These are phyloP conservation scores for Nemania diffusa DNA, from an alignment of 2,329 filamentous ascomycete species.

Conservation along the genomic window DNA sequence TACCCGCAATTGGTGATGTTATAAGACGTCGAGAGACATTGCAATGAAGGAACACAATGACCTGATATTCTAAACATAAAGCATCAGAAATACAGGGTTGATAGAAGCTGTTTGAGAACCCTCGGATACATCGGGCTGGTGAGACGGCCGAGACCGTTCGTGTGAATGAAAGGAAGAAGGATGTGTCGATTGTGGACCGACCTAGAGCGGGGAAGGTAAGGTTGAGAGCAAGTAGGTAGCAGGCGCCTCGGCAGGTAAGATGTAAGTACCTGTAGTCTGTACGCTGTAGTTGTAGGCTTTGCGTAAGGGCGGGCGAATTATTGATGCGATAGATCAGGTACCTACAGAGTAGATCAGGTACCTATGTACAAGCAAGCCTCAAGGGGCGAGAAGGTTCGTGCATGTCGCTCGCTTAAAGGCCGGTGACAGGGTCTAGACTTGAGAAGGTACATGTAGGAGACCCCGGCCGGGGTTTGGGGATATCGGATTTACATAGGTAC, in stretches of 20 bases:
- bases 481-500: conserved; percentile 14
- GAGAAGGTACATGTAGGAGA: neutral
- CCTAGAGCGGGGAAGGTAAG: neutral
- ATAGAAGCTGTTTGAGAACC: neutral
- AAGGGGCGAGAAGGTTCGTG: neutral
- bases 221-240: too few relatives aligned
- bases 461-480: conserved; percentile 16
- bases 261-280: too few relatives aligned
- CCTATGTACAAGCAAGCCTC: neutral
- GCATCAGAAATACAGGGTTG: neutral
- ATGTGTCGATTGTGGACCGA: conserved; percentile 11
- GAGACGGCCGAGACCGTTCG: conserved; percentile 25
- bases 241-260: too few relatives aligned
- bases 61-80: neutral
- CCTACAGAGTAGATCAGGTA: neutral
- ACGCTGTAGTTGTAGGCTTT: neutral
- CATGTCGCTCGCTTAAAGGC: neutral
- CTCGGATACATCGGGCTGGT: conserved; percentile 20
- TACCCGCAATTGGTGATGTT: neutral
- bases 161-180: neutral
- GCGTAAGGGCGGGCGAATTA: neutral
- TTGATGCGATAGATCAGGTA: neutral
- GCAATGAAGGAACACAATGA: neutral
- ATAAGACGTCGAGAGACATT: neutral
- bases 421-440: conserved; percentile 5